Conservation (phyloP, 2,329 filamentous ascomycete genomes). For the Dactylellina leptospora region DNA sequence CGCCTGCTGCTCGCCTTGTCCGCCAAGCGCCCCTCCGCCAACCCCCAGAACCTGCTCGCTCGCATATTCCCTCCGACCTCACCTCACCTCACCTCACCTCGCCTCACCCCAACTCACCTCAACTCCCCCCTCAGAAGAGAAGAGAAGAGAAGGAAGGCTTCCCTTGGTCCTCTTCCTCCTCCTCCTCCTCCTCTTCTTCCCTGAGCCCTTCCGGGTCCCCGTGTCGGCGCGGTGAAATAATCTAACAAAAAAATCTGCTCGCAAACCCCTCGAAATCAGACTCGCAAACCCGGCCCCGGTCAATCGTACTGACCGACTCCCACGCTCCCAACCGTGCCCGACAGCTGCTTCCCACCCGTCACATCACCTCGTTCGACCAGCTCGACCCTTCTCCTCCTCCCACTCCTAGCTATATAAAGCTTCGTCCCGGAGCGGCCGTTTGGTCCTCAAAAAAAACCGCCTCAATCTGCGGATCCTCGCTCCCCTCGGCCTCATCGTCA, state of each 20-base stretch:
- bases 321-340: no score
- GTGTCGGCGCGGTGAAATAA: no score
- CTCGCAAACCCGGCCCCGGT: neutral
- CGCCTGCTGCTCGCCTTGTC: neutral
- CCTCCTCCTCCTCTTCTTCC: neutral
- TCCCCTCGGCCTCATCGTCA: neutral
- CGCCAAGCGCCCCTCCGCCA: constrained; percentile 3
- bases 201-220: neutral
- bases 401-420: neutral
- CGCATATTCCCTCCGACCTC: neutral
- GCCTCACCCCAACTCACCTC: neutral
- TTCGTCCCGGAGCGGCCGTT: no score
- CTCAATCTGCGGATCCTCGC: constrained; percentile 1
- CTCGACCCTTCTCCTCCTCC: neutral
- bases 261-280: constrained; percentile 1
- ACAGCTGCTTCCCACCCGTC: no score
- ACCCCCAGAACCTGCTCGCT: neutral
- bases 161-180: neutral
- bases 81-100: neutral
- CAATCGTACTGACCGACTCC: neutral
- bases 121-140: no score
- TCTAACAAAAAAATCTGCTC: constrained; percentile 1
- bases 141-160: no score
- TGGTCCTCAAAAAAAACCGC: neutral
- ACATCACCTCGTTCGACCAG: neutral